Conservation (phyloP, 139 green algal species). For the Chlamydomonas incerta region DNA sequence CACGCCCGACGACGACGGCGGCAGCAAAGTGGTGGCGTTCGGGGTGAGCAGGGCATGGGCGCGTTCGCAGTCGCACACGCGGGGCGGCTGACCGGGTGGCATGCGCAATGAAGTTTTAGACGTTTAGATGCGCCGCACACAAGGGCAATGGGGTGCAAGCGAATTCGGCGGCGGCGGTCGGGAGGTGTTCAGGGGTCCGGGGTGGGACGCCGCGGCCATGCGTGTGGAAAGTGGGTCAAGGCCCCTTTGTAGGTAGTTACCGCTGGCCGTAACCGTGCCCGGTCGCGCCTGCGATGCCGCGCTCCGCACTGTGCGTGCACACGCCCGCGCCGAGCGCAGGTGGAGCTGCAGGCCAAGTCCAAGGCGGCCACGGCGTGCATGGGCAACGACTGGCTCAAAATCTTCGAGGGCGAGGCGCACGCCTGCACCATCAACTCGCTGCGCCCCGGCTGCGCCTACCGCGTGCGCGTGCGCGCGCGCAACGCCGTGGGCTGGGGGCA, state of each 20-base stretch:
- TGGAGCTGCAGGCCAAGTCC: conserved; percentile 74
- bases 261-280: neutral
- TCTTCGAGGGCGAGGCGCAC: conserved; percentile 64
- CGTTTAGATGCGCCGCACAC: no score
- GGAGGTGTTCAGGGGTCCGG: no score
- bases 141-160: no score
- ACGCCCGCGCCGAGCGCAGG: conserved; percentile 17
- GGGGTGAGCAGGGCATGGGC: conserved; percentile 38
- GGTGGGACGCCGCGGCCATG: no score
- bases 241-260: no score
- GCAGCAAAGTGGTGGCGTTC: conserved; percentile 57
- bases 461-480: conserved; percentile 60
- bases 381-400: conserved; percentile 68
- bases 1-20: conserved; percentile 64
- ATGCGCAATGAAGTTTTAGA: no score
- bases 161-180: no score
- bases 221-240: neutral
- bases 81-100: no score
- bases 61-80: no score
- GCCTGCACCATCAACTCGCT: conserved; percentile 74
- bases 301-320: no score
- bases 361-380: conserved; percentile 58
- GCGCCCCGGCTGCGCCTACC: conserved; percentile 75
- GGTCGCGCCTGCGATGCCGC: no score
- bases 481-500: conserved; percentile 63